Evolutionary conservation across 2,329 filamentous ascomycete species (phyloP).

Genomic region (Ampelomyces quisqualis): DNA sequence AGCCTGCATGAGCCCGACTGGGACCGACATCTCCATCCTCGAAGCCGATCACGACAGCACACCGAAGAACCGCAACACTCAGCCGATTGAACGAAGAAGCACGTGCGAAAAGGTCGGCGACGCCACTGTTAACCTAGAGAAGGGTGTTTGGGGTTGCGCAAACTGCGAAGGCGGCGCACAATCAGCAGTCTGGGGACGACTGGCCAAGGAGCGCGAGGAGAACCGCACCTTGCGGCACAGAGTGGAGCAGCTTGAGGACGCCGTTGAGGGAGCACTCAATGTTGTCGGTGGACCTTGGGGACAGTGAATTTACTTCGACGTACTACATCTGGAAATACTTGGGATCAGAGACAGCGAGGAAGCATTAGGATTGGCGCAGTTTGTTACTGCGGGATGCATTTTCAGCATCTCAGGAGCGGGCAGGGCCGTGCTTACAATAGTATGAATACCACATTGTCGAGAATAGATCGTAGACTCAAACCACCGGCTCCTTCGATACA

Average conservation of each 20-base stretch:
- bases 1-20: constrained; percentile 41
- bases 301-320: constrained; percentile 9
- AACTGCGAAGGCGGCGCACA: constrained; percentile 44
- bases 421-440: neutral
- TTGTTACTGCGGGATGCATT: neutral
- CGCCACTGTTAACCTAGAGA: constrained; percentile 33
- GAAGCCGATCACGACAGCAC: constrained; percentile 35
- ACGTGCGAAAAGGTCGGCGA: constrained; percentile 48
- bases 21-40: constrained; percentile 37
- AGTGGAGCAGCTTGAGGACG: constrained; percentile 55
- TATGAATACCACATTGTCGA: neutral
- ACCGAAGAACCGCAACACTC: constrained; percentile 37
- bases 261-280: constrained; percentile 59
- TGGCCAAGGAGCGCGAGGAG: constrained; percentile 56
- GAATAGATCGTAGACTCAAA: no score
- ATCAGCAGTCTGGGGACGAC: constrained; percentile 54
- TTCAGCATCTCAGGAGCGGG: neutral
- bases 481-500: neutral
- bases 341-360: neutral
- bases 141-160: constrained; percentile 34
- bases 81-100: constrained; percentile 25
- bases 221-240: constrained; percentile 55
- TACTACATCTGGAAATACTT: constrained; percentile 1
- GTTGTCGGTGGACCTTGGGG: constrained; percentile 48
- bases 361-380: neutral